phyloP scores from a whole-genome alignment of 768 basidiomycete species.

The Saitozyma sp. region DNA sequence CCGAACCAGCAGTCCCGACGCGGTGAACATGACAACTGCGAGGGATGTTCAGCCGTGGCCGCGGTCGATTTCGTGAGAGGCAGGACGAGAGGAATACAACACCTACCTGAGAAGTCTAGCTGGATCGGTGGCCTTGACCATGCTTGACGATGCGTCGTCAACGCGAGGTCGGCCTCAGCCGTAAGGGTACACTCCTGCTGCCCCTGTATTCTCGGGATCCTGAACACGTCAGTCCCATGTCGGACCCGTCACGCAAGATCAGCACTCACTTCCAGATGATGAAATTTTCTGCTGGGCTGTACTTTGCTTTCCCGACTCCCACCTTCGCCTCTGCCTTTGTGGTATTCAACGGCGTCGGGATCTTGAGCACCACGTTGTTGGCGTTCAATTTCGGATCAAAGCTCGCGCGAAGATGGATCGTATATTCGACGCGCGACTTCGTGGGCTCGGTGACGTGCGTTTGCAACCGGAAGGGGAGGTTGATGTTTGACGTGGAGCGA shows the following conservation, averaged over 20 bases:
- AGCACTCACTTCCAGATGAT: constrained; percentile 92
- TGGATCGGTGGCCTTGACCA: constrained; percentile 99
- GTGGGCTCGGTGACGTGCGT: constrained; percentile 91
- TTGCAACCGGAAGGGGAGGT: constrained; percentile 84
- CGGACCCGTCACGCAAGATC: not conserved
- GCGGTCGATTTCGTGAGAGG: not conserved
- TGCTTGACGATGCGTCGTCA: constrained; percentile 87
- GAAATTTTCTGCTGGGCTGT: constrained; percentile 91
- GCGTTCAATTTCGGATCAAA: constrained; percentile 91
- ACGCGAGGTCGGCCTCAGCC: constrained; percentile 77
- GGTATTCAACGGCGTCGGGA: constrained; percentile 95
- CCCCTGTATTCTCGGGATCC: constrained; percentile 88
- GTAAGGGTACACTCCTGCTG: constrained; percentile 84
- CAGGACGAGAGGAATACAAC: not conserved
- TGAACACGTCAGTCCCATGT: constrained; percentile 47
- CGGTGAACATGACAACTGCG: constrained; percentile 91
- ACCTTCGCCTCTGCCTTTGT: constrained; percentile 90
- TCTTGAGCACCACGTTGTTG: constrained; percentile 84
- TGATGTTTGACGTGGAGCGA: constrained; percentile 92
- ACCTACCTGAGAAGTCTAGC: constrained; percentile 74
- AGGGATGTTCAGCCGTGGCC: not conserved
- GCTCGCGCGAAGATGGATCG: constrained; percentile 79
- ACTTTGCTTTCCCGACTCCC: constrained; percentile 91
- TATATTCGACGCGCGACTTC: constrained; percentile 86
- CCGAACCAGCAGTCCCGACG: constrained; percentile 91